These are phyloP conservation scores for Sungouiozyma intestinalis DNA, from an alignment of 805 yeast genomes.

Conservation along the genomic window DNA sequence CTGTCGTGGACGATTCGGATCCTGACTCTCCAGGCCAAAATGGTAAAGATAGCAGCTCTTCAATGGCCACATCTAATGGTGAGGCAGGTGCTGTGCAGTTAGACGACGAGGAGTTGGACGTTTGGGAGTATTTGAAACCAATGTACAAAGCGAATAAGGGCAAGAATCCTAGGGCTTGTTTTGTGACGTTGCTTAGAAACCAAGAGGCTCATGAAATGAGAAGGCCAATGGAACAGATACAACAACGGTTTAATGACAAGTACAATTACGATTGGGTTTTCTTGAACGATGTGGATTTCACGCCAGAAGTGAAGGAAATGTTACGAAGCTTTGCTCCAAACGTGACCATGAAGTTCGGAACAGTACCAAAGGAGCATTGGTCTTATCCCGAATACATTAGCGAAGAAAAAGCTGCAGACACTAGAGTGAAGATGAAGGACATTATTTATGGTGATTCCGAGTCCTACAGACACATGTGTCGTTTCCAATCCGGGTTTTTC, in stretches of 20 bases:
- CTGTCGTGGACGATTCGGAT: neutral
- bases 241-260: conserved; percentile 67
- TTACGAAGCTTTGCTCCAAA: conserved; percentile 42
- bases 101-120: neutral
- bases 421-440: conserved; percentile 41
- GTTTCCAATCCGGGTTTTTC: conserved; percentile 79
- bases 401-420: conserved; percentile 52
- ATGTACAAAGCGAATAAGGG: conserved; percentile 5
- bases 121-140: neutral
- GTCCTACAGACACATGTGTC: conserved; percentile 83
- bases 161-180: conserved; percentile 24
- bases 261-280: conserved; percentile 90
- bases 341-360: conserved; percentile 63
- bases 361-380: conserved; percentile 75
- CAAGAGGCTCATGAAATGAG: conserved; percentile 48
- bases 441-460: conserved; percentile 68
- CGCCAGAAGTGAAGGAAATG: conserved; percentile 52
- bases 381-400: conserved; percentile 76
- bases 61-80: too few species aligned
- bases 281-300: conserved; percentile 69
- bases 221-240: conserved; percentile 56
- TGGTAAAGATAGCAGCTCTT: too few species aligned
- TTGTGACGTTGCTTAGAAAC: conserved; percentile 59
- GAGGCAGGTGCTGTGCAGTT: neutral
- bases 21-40: too few species aligned